Base-by-base conservation (phyloP, 2,329 filamentous ascomycete species). In the Arthrobotrys sphaeroides region DNA sequence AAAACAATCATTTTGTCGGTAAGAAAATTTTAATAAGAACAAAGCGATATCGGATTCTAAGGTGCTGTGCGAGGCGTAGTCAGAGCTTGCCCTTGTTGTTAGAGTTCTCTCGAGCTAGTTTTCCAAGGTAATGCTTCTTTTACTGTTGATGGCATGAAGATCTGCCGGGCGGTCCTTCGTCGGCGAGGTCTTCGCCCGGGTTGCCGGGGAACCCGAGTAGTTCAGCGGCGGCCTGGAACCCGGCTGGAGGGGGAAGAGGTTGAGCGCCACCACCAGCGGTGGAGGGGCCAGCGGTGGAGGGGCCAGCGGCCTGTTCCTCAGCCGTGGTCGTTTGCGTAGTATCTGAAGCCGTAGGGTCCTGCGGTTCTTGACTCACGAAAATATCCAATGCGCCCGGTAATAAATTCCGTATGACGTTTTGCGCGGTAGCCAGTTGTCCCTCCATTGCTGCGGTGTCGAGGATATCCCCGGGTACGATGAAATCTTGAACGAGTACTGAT, bases 391-490 rank as follows among this genome's bases (percentile, higher is more conserved):
- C 70, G 3, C 42, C 45, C 1, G 70, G 24, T 7, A 31, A 49
- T 9, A 74, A 24, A 51, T 74, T 68, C 40, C 43, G 26, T 4
- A 74, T 36, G 9, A 74, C 45, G 43, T 74, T 74, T 31, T 74
- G 70, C n/a, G 42, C 55, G 7, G 43, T 74, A 20, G 33, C n/a
- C 40, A 45, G 28, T 26, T 74, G 70, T 13, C 70, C 70, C n/a
- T 74, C 62, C 24, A 74, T 26, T 4, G 70, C 70, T 1, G 13
- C 38, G 3, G 45, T 68, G 18, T 74, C 31, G 12, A 74, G 22
- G 18, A 51, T 57, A 1, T 26, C 31, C 10, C 53, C 45, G 3
- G 70, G 70, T 16, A 74, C 60, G 6, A 74, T 18, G 22, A 74
- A 74, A n/a, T 57, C 43, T 13, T 65, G 70, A 1, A 74, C 38